Evolutionary conservation across 345 rosid species (phyloP).

Genomic region (Acer saccharum): DNA sequence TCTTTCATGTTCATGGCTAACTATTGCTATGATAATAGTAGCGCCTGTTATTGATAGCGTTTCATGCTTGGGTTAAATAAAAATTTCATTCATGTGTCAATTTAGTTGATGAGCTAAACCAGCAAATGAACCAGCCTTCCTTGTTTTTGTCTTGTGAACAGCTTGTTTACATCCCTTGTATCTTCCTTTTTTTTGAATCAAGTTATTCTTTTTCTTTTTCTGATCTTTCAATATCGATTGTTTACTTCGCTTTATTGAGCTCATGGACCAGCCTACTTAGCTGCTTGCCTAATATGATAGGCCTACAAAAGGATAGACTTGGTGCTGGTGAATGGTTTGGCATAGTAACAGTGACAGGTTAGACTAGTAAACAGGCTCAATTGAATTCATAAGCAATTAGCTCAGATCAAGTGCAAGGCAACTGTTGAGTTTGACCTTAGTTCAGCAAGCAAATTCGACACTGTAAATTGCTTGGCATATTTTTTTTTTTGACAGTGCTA

Average conservation of each 20-base stretch:
- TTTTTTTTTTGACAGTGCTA: neutral
- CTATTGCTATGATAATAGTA: neutral
- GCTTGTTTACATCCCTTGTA: neutral
- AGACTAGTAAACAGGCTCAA: neutral
- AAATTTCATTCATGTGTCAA: neutral
- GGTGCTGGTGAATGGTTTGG: neutral
- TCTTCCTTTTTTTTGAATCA: neutral
- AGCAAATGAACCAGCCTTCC: neutral
- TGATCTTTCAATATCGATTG: neutral
- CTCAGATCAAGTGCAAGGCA: neutral
- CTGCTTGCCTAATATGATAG: neutral
- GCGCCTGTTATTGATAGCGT: neutral
- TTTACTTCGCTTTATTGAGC: neutral
- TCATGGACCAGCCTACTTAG: neutral
- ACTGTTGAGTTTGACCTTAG: neutral
- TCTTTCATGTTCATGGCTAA: slow-evolving; percentile 3
- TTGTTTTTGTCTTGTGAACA: neutral
- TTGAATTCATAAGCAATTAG: neutral
- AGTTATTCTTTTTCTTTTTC: neutral
- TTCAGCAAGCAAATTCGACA: neutral
- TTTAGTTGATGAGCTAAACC: neutral
- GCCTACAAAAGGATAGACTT: slow-evolving; percentile 1
- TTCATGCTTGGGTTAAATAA: neutral
- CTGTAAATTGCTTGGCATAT: neutral
- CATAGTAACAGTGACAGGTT: neutral